Evolutionary conservation across 306 rosid species (phyloP).

Genomic region (Trifolium repens): DNA sequence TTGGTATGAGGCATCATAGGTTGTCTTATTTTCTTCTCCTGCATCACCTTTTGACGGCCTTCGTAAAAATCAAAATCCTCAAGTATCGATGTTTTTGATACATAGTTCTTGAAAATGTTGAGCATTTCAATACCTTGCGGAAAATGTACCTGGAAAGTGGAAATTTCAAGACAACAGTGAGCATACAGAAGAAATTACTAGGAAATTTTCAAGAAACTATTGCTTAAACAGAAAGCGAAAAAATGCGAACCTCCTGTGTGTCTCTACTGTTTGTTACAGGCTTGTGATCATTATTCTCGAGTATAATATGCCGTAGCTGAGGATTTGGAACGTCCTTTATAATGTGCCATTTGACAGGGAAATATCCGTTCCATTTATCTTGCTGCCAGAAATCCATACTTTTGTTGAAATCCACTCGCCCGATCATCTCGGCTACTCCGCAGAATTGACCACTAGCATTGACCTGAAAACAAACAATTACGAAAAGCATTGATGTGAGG

Average conservation of each 20-base stretch:
- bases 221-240: not conserved
- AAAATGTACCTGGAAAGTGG: constrained; percentile 61
- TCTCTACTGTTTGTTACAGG: constrained; percentile 89
- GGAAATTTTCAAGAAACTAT: not conserved
- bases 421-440: constrained; percentile 90
- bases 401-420: constrained; percentile 72
- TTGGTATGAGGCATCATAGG: constrained; percentile 46
- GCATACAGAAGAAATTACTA: constrained; percentile 7
- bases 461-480: constrained; percentile 56
- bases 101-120: constrained; percentile 60
- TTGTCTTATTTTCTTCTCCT: constrained; percentile 68
- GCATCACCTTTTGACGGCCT: constrained; percentile 76
- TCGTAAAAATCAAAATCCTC: constrained; percentile 85
- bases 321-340: constrained; percentile 80
- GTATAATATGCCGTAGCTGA: constrained; percentile 76
- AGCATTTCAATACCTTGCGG: constrained; percentile 69
- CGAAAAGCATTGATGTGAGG: not conserved
- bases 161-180: constrained; percentile 37
- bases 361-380: constrained; percentile 87
- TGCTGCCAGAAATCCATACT: constrained; percentile 95
- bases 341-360: constrained; percentile 89
- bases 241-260: constrained; percentile 75
- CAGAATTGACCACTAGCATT: constrained; percentile 94
- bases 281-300: constrained; percentile 83
- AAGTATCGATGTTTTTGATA: constrained; percentile 65